Percentiles rank a stretch among this genome's conserved stretches.
These are phyloP conservation scores for Yarrowia hollandica DNA, from an alignment of 805 yeast genomes.

Conservation along the genomic window DNA sequence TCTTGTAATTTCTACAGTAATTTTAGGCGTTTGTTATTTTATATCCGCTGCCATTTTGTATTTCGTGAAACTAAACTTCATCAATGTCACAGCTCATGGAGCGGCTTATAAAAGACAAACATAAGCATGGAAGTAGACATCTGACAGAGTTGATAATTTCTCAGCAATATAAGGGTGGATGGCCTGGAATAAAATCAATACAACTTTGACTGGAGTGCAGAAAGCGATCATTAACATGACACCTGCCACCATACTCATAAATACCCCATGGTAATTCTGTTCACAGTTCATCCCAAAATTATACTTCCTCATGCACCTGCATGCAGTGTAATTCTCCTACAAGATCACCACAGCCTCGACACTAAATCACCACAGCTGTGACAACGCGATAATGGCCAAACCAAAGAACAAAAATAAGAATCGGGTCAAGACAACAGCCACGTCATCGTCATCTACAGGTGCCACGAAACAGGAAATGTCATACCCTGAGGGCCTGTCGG, in stretches of 20 bases:
- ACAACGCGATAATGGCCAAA: constrained; percentile 12
- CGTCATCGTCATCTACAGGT: background rate
- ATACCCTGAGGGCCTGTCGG: constrained; percentile 2
- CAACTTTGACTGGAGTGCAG: background rate
- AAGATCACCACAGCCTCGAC: constrained; percentile 3
- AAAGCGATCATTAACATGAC: too few relatives aligned
- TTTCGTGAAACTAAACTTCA: too few relatives aligned
- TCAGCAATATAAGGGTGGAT: too few relatives aligned
- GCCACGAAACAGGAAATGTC: background rate
- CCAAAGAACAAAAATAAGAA: constrained; percentile 27
- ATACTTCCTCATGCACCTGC: background rate
- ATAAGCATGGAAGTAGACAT: too few relatives aligned
- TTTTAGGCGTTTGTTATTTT: too few relatives aligned
- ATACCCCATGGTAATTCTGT: background rate
- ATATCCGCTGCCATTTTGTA: too few relatives aligned
- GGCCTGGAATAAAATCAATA: too few relatives aligned
- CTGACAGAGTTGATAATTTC: too few relatives aligned
- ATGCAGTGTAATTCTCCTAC: constrained; percentile 4
- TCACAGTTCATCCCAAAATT: background rate
- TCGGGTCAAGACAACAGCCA: background rate
- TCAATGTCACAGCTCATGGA: too few relatives aligned
- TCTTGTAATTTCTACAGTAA: too few relatives aligned
- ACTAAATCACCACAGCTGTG: background rate
- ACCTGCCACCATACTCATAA: too few relatives aligned
- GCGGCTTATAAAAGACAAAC: too few relatives aligned